phyloP scores from a whole-genome alignment of 169 alveolate genomes.

The Babesia ovata region DNA sequence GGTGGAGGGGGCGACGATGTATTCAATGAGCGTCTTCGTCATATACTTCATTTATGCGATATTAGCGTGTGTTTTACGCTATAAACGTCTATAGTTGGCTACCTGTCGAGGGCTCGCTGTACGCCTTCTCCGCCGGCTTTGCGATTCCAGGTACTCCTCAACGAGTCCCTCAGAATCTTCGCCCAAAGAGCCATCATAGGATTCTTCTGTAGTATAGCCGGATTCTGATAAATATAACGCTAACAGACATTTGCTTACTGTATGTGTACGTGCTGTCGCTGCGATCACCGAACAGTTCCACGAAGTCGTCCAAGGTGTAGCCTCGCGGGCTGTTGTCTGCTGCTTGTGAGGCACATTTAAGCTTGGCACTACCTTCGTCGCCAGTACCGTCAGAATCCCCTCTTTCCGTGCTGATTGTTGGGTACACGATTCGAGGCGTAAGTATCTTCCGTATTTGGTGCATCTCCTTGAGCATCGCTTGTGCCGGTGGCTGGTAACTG shows the following conservation, averaged over 20 bases:
- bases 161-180: constrained; percentile 67
- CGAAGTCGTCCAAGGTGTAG: constrained; percentile 50
- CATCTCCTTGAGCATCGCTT: constrained; percentile 63
- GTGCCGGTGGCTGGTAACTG: constrained; percentile 61
- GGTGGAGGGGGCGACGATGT: too few relatives aligned
- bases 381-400: neutral
- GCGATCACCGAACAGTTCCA: constrained; percentile 29
- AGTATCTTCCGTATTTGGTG: constrained; percentile 48
- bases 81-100: too few relatives aligned
- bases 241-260: constrained; percentile 1
- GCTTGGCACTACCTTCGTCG: neutral
- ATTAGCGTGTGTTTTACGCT: too few relatives aligned
- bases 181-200: constrained; percentile 40
- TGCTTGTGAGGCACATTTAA: neutral
- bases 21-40: too few relatives aligned
- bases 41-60: too few relatives aligned
- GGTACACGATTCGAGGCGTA: constrained; percentile 45
- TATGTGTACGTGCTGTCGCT: constrained; percentile 58
- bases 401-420: neutral
- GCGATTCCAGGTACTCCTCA: constrained; percentile 59
- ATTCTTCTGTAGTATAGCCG: constrained; percentile 32
- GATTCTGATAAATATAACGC: constrained; percentile 21
- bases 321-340: constrained; percentile 3
- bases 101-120: too few relatives aligned
- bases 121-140: too few relatives aligned